Conservation (phyloP, 23 red algal species). For the Agarophyton chilense region DNA sequence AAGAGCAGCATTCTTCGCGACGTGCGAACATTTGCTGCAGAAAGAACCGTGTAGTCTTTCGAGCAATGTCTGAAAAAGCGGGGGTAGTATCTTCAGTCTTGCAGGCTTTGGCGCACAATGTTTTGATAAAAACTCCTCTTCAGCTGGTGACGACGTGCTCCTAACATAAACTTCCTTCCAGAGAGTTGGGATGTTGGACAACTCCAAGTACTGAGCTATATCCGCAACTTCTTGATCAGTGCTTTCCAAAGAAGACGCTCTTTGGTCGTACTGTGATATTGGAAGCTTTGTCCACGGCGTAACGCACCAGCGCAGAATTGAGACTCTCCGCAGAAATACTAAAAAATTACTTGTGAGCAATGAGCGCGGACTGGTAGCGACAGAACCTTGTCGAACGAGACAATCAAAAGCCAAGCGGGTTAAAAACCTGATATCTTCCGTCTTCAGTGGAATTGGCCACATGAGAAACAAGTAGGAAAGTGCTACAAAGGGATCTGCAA, state of each 20-base stretch:
- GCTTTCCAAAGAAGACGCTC: background rate
- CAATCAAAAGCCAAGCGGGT: background rate
- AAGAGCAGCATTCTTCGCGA: conserved; percentile 46
- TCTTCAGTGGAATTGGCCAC: background rate
- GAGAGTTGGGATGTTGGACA: background rate
- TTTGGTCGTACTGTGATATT: background rate
- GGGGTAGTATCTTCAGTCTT: conserved; percentile 47
- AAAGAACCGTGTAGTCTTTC: conserved; percentile 30
- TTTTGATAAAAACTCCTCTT: background rate
- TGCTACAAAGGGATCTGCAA: background rate
- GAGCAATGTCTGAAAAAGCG: conserved; percentile 52
- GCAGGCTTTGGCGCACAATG: conserved; percentile 24
- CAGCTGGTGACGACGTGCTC: background rate
- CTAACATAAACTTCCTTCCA: background rate
- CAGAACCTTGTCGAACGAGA: background rate
- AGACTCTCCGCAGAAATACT: background rate
- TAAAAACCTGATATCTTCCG: background rate
- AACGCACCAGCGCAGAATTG: conserved; percentile 3
- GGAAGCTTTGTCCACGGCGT: background rate
- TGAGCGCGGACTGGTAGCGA: background rate
- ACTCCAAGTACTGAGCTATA: background rate
- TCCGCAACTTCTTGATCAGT: background rate
- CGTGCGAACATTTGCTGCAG: conserved; percentile 44
- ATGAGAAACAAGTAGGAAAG: background rate
- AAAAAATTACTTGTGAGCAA: background rate